These are phyloP conservation scores for Flaveria brownii DNA, from an alignment of 129 eudicot genomes.

Conservation along the genomic window DNA sequence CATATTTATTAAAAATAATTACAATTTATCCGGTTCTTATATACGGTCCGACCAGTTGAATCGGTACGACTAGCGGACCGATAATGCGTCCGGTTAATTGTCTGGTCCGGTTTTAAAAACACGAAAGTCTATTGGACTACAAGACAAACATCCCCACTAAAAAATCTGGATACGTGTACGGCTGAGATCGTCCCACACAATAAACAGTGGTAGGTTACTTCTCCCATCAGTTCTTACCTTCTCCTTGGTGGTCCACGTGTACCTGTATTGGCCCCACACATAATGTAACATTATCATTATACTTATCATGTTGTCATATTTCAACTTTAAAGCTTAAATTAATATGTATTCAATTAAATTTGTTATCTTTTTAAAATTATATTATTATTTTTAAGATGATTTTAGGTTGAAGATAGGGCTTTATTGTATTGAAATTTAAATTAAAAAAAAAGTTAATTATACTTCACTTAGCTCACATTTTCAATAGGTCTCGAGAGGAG, in stretches of 20 bases:
- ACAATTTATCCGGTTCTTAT: no score
- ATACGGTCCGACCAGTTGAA: no score
- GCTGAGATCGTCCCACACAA: constrained; percentile 23
- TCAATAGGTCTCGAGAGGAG: no score
- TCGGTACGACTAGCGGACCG: no score
- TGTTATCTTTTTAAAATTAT: not conserved
- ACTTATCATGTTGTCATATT: not conserved
- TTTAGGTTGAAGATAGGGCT: no score
- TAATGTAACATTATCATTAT: constrained; percentile 9
- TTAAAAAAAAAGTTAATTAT: no score
- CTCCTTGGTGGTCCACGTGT: constrained; percentile 33
- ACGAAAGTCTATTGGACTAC: not conserved
- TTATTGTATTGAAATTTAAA: no score
- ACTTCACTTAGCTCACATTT: no score
- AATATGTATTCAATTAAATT: not conserved
- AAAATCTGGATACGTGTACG: constrained; percentile 27
- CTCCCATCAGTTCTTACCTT: constrained; percentile 36
- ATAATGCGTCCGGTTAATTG: no score
- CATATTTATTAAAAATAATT: no score
- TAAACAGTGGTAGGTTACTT: constrained; percentile 36
- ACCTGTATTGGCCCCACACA: constrained; percentile 20
- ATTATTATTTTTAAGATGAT: not conserved
- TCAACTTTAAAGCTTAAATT: not conserved
- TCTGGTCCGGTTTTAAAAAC: no score
- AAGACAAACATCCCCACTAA: not conserved